These are phyloP conservation scores for Fomitopsis schrenkii DNA, from an alignment of 1,284 basidiomycete species.

Conservation along the genomic window DNA sequence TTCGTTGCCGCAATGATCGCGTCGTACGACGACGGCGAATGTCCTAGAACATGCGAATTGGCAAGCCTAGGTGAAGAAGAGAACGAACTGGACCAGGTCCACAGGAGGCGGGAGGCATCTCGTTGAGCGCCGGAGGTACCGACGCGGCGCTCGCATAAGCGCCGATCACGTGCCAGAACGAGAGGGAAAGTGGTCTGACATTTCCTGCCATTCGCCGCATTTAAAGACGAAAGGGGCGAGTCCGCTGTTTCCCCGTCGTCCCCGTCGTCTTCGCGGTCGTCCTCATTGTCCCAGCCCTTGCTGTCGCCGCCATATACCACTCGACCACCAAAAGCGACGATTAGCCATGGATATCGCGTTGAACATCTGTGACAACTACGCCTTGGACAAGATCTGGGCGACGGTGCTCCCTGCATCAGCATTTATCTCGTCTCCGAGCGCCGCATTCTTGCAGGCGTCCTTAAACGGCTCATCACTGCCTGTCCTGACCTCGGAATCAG, in stretches of 20 bases:
- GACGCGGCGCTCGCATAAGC: neutral
- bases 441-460: constrained; percentile 20
- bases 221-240: constrained; percentile 3
- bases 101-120: neutral
- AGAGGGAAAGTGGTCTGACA: constrained; percentile 11
- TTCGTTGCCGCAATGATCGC: neutral
- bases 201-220: constrained; percentile 2
- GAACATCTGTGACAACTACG: constrained; percentile 63
- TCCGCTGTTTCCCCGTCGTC: constrained; percentile 3
- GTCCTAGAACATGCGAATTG: neutral
- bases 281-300: neutral
- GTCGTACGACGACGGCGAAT: neutral
- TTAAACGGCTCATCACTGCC: constrained; percentile 30
- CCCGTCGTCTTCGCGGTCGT: neutral
- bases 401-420: constrained; percentile 68
- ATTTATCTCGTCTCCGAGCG: constrained; percentile 33
- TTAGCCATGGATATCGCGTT: constrained; percentile 80
- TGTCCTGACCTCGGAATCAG: constrained; percentile 25
- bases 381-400: constrained; percentile 80
- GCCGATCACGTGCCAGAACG: constrained; percentile 1
- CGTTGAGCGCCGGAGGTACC: neutral
- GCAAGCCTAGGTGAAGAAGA: neutral
- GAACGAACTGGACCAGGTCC: neutral
- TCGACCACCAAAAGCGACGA: neutral
- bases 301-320: constrained; percentile 1